Percentiles rank a stretch among this genome's conserved stretches.
Evolutionary conservation across 108 stramenopile species (phyloP).

Genomic region (Stephanodiscus triporus): DNA sequence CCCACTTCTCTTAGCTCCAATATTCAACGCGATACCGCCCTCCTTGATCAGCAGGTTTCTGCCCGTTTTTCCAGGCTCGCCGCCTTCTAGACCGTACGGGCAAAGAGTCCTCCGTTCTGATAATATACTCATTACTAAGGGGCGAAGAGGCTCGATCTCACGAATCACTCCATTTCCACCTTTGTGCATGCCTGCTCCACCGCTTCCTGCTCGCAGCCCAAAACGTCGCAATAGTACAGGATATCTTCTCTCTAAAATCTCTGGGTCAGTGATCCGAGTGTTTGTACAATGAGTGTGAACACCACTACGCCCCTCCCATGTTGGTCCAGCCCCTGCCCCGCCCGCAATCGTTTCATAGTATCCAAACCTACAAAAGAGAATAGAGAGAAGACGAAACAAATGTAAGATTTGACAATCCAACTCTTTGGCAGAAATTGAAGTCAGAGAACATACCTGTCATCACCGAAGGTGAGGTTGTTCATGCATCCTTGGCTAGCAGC

Average conservation of each 20-base stretch:
- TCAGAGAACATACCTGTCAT: conserved; percentile 92
- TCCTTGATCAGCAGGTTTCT: conserved; percentile 83
- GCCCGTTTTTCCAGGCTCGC: conserved; percentile 84
- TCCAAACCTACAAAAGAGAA: conserved; percentile 69
- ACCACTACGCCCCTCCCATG: conserved; percentile 94
- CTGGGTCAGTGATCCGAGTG: conserved; percentile 99
- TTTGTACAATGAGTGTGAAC: conserved; percentile 99
- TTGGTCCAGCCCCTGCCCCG: conserved; percentile 97
- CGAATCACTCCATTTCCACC: conserved; percentile 97
- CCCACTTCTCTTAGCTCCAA: conserved; percentile 93
- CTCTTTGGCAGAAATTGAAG: not conserved
- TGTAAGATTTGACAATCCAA: not conserved
- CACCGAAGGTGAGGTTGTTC: conserved; percentile 99
- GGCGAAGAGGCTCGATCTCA: conserved; percentile 93
- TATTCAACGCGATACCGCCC: conserved; percentile 81
- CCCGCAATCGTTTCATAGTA: conserved; percentile 99
- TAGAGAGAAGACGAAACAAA: not conserved
- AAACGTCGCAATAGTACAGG: conserved; percentile 93
- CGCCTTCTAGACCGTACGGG: conserved; percentile 96
- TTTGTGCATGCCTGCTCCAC: conserved; percentile 85
- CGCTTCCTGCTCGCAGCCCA: conserved; percentile 88
- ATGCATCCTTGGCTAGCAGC: conserved; percentile 99
- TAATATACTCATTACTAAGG: conserved; percentile 92
- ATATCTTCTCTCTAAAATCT: conserved; percentile 96
- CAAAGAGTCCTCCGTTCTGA: conserved; percentile 91